Evolutionary conservation across 2,329 filamentous ascomycete species (phyloP), one percentile per base, ranked within the genome.

Genomic region (Periconia digitata): DNA sequence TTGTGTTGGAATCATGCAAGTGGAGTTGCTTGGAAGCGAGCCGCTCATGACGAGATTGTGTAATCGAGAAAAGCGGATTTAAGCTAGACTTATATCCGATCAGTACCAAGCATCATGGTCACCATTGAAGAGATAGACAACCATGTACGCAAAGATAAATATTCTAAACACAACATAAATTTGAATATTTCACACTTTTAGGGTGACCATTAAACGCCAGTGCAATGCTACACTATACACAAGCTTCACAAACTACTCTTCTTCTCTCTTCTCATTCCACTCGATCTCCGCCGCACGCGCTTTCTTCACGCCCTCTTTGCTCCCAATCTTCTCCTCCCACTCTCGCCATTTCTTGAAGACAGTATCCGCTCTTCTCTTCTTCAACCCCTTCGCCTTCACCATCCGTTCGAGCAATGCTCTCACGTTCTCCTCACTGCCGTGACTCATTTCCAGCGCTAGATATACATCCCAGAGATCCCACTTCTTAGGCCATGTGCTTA

Each of bases 401-500:
- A 92, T 87, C 37, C 92, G 80, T 74, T 95, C 90, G 67, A 94
- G 97, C 40, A 97, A 75, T 51, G 86, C 85, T 40, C 91, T 79
- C 13, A 94, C 83, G 12, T 72, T 76, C 35, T 84, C 83, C 58
- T 81, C 65, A 2, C 71, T 59, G 40, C 72, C 64, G 49, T 84
- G 80, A 22, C 92, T 82, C 15, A 71, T 74, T 60, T 99, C 94
- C 47, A 96, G 80, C 66, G 96, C 91, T 1, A 96, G 75, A 56
- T 95, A 85, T 72, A 95, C 86, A 71, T 90, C 94, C 92, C 92
- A 97, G 43, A 97, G 77, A 68, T 96, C 91, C 50, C 90, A 84
- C 70, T 90, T 89, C 77, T 95, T 95, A 39, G 91, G 90, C 76
- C 87, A 96, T 4, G 87, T 86, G 29, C 84, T 82, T 7, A 99